Conservation (phyloP, 345 rosid genomes). For the Clausena lansium region DNA sequence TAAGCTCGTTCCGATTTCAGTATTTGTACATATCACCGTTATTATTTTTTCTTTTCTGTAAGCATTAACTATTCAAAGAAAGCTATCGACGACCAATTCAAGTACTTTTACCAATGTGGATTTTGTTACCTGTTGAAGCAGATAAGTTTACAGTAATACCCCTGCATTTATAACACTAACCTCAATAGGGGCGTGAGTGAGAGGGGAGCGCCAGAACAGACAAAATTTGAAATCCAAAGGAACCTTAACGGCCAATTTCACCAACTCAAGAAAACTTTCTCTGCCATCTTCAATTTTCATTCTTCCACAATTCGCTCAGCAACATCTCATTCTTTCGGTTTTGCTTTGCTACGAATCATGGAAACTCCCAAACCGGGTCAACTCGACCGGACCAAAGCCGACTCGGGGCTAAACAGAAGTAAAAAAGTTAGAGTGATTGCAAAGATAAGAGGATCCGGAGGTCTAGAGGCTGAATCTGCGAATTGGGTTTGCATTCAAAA, state of each 20-base stretch:
- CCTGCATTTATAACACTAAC: neutral
- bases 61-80: no score
- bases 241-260: slow-evolving; percentile 20
- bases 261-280: neutral
- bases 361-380: neutral
- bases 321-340: neutral
- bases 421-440: slow-evolving; percentile 56
- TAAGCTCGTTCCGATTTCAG: no score
- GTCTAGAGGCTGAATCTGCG: slow-evolving; percentile 20
- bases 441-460: slow-evolving; percentile 44
- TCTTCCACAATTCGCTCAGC: neutral
- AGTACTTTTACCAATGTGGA: no score
- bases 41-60: no score
- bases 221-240: slow-evolving; percentile 20
- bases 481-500: slow-evolving; percentile 41
- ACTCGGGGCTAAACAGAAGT: slow-evolving; percentile 1
- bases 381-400: neutral
- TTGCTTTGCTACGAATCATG: neutral
- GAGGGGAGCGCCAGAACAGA: slow-evolving; percentile 20
- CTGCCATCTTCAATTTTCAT: neutral
- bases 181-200: neutral
- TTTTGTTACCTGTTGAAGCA: no score
- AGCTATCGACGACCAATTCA: no score
- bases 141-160: neutral
- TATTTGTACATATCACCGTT: no score